These are phyloP conservation scores for Acorus gramineus DNA, from an alignment of 106 monocot genomes.

Conservation along the genomic window DNA sequence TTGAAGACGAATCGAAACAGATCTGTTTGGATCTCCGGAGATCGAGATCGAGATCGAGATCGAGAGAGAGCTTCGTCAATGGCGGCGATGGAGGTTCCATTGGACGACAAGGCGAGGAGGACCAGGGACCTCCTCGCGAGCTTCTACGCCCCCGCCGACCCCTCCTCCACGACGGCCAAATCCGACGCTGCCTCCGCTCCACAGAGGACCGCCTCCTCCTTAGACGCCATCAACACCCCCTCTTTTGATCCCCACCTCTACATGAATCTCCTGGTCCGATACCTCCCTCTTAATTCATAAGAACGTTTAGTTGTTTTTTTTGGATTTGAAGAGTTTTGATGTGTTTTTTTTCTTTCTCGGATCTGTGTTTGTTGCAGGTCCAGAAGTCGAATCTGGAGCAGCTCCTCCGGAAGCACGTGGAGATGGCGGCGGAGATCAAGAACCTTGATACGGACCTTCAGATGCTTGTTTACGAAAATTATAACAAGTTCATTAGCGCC, in stretches of 20 bases:
- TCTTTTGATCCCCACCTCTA: constrained; percentile 78
- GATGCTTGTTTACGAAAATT: constrained; percentile 98
- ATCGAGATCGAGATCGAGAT: no score
- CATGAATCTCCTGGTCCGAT: constrained; percentile 71
- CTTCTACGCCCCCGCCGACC: constrained; percentile 70
- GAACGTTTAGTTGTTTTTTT: background rate
- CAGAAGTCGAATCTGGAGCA: constrained; percentile 77
- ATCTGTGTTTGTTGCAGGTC: constrained; percentile 29
- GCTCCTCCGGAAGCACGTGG: constrained; percentile 84
- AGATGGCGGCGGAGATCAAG: constrained; percentile 99
- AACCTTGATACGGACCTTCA: constrained; percentile 97
- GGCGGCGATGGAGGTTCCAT: constrained; percentile 22
- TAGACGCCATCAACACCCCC: constrained; percentile 76
- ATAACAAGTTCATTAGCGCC: constrained; percentile 97
- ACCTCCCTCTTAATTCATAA: background rate
- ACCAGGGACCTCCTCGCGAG: constrained; percentile 96
- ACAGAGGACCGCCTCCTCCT: constrained; percentile 20
- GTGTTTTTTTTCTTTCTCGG: background rate
- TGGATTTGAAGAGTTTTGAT: background rate
- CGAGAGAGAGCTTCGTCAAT: background rate
- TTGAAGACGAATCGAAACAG: no score
- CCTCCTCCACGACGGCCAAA: constrained; percentile 10
- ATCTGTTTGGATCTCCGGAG: no score
- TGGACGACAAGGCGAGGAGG: constrained; percentile 93
- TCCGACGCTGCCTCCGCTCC: constrained; percentile 10